Base-by-base conservation (phyloP, 1,284 basidiomycete species). In the Ceratobasidium papillatum region DNA sequence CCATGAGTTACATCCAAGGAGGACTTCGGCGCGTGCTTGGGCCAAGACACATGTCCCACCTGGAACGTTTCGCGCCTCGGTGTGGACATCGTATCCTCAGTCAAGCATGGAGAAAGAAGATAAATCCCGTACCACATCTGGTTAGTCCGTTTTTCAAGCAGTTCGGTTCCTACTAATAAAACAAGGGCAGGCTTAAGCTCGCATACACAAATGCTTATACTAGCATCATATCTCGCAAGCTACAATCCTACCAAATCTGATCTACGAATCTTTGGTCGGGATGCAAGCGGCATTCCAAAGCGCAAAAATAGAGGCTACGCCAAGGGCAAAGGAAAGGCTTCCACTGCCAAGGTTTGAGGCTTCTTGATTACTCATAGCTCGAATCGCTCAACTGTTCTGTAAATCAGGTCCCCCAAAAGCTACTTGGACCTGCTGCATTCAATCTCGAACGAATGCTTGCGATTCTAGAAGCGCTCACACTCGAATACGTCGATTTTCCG, bases 241-340 rank as follows among this genome's bases (percentile, higher is more conserved):
- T 94, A 92, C 75, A 98, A 98, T 80, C 95, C 95, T 0, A 82
- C 90, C 0, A 92, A 90, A 79, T 90, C 89, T 5, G 96, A 98
- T 81, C 74, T 94, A 77, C 85, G 91, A 36, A 91, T 96, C 86
- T 94, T 96, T 81, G 91, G 92, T 4, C 77, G 84, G 38, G 81
- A 69, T 81, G 91, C 14, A 89, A 90, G 0, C 79, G 88, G 38
- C 89, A 91, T 73, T 91, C 91, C 78, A 88, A 90, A 77, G 90
- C 89, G 89, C 75, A 84, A 84, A 75, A 84, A 82, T 76, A 83
- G 83, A 4, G 84, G 85, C 7, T 73, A 78, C 32, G 78, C 77
- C 84, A 75, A 82, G 82, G 58, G 51, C n/a, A 54, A 58, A 38
- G 66, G 74, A 1, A 76, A 75, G 71, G 58, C 43, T 25, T 76